Percentiles rank a stretch among this genome's conserved stretches.
These are phyloP conservation scores for Amanita subjunquillea DNA, from an alignment of 768 basidiomycete genomes.

Conservation along the genomic window DNA sequence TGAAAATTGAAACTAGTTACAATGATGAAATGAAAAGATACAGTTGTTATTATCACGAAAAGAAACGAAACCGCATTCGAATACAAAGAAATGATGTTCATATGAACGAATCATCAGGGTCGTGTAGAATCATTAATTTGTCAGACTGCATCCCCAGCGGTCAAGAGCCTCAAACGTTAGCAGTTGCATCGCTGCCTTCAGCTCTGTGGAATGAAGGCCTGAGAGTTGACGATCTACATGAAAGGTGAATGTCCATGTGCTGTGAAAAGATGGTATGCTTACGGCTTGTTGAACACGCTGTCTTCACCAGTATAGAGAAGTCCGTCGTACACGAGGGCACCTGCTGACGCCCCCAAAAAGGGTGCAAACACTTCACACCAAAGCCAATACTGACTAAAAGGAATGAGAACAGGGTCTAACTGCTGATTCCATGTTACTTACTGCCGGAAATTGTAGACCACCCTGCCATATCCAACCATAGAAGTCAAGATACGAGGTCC, in stretches of 20 bases:
- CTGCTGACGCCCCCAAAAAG: constrained; percentile 44
- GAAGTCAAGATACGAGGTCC: constrained; percentile 59
- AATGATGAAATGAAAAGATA: too few relatives aligned
- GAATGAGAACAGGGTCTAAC: constrained; percentile 3
- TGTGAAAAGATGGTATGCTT: background rate
- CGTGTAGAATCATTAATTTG: background rate
- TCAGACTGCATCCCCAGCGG: background rate
- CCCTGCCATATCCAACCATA: constrained; percentile 55
- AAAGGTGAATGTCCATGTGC: background rate
- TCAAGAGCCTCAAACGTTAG: background rate
- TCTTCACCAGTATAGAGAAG: constrained; percentile 50
- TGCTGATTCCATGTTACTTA: constrained; percentile 15
- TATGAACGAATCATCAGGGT: background rate
- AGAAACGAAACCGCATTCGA: too few relatives aligned
- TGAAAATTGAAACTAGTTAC: too few relatives aligned
- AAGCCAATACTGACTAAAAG: constrained; percentile 58
- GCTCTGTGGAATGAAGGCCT: background rate
- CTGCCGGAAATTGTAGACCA: constrained; percentile 28
- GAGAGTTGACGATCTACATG: background rate
- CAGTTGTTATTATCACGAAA: too few relatives aligned
- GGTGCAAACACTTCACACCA: constrained; percentile 57
- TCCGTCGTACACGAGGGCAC: constrained; percentile 44
- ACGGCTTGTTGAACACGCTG: constrained; percentile 37
- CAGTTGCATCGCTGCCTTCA: background rate
- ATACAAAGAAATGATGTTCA: background rate